Conservation (phyloP, 148 eudicot genomes). For the Persicaria maculosa region DNA sequence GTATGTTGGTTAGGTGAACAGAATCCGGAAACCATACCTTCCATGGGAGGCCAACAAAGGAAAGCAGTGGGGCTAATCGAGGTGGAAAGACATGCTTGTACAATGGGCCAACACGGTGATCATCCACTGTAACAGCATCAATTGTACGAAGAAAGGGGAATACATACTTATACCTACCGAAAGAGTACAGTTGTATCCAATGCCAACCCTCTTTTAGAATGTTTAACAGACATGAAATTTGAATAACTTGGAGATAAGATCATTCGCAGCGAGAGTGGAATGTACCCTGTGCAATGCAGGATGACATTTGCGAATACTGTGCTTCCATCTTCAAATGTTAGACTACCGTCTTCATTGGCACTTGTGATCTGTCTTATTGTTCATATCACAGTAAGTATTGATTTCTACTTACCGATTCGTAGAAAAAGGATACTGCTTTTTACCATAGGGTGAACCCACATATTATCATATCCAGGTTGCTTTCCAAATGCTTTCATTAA, state of each 20-base stretch:
- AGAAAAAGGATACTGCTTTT: not conserved
- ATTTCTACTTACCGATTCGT: not conserved
- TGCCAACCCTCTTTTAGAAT: not conserved
- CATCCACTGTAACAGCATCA: conserved; percentile 28
- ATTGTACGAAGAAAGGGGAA: conserved; percentile 33
- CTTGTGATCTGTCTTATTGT: conserved; percentile 15
- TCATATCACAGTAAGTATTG: not conserved
- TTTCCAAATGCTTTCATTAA: not conserved
- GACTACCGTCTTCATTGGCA: conserved; percentile 27
- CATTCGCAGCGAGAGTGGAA: not conserved
- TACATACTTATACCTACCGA: conserved; percentile 25
- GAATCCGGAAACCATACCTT: conserved; percentile 7
- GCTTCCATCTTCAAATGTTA: conserved; percentile 31
- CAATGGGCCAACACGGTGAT: conserved; percentile 39
- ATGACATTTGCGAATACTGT: conserved; percentile 27
- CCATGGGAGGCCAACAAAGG: conserved; percentile 29
- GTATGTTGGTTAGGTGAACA: not conserved
- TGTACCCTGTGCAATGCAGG: conserved; percentile 44
- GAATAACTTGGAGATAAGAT: not conserved
- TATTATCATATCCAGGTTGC: conserved; percentile 6
- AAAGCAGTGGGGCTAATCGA: conserved; percentile 25
- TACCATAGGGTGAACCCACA: conserved; percentile 17
- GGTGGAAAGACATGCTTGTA: conserved; percentile 48
- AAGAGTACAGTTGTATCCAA: not conserved
- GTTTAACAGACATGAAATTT: not conserved